Conservation (phyloP, 2,329 filamentous ascomycete genomes). For the Helicocarpus griseus region DNA sequence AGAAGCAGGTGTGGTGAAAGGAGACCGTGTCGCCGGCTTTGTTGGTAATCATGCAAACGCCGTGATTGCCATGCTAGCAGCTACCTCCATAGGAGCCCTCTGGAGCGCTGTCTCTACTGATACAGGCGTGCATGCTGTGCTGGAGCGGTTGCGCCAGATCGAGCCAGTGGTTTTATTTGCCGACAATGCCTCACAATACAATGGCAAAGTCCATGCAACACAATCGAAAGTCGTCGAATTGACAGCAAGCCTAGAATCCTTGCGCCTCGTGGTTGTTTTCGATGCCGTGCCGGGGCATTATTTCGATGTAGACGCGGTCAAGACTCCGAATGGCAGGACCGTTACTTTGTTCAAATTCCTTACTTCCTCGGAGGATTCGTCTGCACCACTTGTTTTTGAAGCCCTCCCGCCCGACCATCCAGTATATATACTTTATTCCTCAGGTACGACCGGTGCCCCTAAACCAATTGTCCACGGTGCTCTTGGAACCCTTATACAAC, state of each 20-base stretch:
- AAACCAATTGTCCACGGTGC: conserved; percentile 94
- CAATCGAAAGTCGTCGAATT: conserved; percentile 72
- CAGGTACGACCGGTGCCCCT: conserved; percentile 75
- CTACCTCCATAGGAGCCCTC: conserved; percentile 71
- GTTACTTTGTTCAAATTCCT: conserved; percentile 39
- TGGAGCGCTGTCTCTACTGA: conserved; percentile 94
- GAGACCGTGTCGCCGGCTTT: conserved; percentile 59
- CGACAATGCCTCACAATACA: conserved; percentile 83
- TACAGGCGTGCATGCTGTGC: conserved; percentile 79
- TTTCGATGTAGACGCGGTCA: conserved; percentile 27
- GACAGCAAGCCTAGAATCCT: conserved; percentile 52
- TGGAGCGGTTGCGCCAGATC: conserved; percentile 81
- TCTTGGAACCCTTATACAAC: conserved; percentile 81
- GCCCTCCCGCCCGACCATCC: conserved; percentile 78
- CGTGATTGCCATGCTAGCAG: conserved; percentile 76
- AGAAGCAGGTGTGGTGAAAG: conserved; percentile 51
- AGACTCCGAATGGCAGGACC: conserved; percentile 28
- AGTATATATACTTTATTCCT: conserved; percentile 88
- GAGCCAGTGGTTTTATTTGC: conserved; percentile 72
- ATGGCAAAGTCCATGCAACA: conserved; percentile 79
- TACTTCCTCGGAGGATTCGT: conserved; percentile 28
- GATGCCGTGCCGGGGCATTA: conserved; percentile 46
- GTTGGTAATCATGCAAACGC: conserved; percentile 85
- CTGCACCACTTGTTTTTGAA: conserved; percentile 50
- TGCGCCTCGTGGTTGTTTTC: conserved; percentile 66